Evolutionary conservation across 345 rosid species (phyloP).

Genomic region (Geranium rotundifolium): DNA sequence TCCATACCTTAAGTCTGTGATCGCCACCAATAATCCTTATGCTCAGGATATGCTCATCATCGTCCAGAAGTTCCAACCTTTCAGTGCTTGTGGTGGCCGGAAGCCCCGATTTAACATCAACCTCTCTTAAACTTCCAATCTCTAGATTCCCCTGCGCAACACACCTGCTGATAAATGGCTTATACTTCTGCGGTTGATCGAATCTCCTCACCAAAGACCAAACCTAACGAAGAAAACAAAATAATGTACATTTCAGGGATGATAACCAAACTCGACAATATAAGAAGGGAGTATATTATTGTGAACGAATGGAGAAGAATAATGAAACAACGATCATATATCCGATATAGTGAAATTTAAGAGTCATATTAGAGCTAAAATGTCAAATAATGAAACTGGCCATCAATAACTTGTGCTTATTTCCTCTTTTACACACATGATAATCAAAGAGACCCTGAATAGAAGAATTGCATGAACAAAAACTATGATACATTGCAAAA

Average conservation of each 20-base stretch:
- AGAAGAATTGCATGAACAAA: background rate
- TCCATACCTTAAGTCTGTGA: conserved; percentile 32
- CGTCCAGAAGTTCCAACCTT: conserved; percentile 34
- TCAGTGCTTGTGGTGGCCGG: conserved; percentile 46
- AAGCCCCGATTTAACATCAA: conserved; percentile 42
- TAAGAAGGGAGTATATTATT: background rate
- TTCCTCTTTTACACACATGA: background rate
- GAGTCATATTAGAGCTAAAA: background rate
- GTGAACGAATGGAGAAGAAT: too few species aligned
- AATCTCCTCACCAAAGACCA: conserved; percentile 46
- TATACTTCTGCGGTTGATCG: conserved; percentile 42
- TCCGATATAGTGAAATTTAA: too few species aligned
- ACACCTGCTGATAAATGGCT: conserved; percentile 39
- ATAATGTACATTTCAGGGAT: background rate
- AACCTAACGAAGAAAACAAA: conserved; percentile 23
- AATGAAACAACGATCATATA: too few species aligned
- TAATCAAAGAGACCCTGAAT: background rate
- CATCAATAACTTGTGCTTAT: background rate
- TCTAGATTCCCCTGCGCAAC: conserved; percentile 33
- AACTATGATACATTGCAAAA: background rate
- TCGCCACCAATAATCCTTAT: conserved; percentile 38
- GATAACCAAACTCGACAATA: background rate
- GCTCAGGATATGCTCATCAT: conserved; percentile 35
- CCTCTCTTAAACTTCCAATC: conserved; percentile 38
- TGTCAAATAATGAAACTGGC: background rate